Conservation (phyloP, 345 rosid species). For the Durio zibethinus region DNA sequence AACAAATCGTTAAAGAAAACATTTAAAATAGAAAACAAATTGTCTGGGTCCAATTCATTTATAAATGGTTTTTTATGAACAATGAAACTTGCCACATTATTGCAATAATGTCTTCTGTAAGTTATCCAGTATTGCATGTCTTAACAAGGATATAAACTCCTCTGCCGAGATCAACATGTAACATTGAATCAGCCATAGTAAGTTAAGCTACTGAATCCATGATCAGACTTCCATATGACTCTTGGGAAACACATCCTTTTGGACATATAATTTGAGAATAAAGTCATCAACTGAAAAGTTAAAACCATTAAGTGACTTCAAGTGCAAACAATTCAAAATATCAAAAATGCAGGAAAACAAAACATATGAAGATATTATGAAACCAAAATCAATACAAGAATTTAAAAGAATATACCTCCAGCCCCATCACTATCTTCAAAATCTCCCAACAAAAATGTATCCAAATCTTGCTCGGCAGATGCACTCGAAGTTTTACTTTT, state of each 20-base stretch:
- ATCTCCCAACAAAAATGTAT: slow-evolving; percentile 86
- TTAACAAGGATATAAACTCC: not conserved
- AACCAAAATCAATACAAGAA: not conserved
- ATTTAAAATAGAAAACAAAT: not conserved
- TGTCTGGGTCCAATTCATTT: not conserved
- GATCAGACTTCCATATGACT: not conserved
- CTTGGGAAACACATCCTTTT: not conserved
- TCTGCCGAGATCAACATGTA: not conserved
- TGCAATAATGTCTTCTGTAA: not conserved
- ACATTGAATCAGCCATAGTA: not conserved
- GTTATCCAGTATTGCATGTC: not conserved
- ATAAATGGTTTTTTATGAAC: not conserved
- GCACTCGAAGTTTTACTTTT: slow-evolving; percentile 45
- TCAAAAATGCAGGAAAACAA: not conserved
- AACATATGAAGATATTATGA: not conserved
- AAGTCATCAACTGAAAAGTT: not conserved
- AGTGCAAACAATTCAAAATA: not conserved
- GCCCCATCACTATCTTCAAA: slow-evolving; percentile 84
- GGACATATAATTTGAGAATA: not conserved
- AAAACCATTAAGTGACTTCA: not conserved
- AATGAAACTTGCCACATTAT: not conserved
- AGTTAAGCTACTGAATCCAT: not conserved
- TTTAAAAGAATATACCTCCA: slow-evolving; percentile 42
- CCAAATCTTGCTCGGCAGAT: slow-evolving; percentile 73
- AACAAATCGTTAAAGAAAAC: slow-evolving; percentile 8